A percentile compares a stretch with the other conserved stretches of the same genome.
Evolutionary conservation across 352 stramenopile genomes (phyloP).

Genomic region (Pythium myriotylum): DNA sequence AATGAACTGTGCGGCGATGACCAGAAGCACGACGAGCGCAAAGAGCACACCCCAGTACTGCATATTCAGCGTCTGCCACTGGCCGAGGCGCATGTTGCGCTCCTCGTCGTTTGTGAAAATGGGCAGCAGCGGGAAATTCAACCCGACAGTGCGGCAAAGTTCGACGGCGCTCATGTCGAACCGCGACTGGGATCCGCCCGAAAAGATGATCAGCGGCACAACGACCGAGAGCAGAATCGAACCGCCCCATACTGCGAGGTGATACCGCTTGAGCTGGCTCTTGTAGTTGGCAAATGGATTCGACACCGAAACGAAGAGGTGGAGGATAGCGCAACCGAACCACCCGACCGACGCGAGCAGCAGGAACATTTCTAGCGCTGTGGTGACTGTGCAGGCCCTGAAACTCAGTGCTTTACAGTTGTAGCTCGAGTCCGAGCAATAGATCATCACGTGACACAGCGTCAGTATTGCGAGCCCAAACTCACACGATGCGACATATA

Average conservation of each 20-base stretch:
- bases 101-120: constrained; percentile 27
- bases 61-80: constrained; percentile 67
- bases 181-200: constrained; percentile 30
- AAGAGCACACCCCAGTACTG: constrained; percentile 64
- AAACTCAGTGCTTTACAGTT: constrained; percentile 45
- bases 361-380: constrained; percentile 61
- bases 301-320: constrained; percentile 73
- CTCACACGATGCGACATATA: constrained; percentile 66
- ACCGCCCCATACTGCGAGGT: constrained; percentile 51
- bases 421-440: constrained; percentile 39
- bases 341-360: constrained; percentile 61
- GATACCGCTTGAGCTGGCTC: constrained; percentile 55
- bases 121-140: constrained; percentile 55
- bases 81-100: constrained; percentile 30
- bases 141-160: constrained; percentile 50
- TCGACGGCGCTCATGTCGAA: constrained; percentile 50
- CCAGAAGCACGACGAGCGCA: constrained; percentile 56
- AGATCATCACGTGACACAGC: constrained; percentile 45
- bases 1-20: constrained; percentile 58
- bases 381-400: constrained; percentile 37
- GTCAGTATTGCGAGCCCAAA: constrained; percentile 52
- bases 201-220: constrained; percentile 51
- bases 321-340: constrained; percentile 70
- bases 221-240: constrained; percentile 47
- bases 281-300: constrained; percentile 82